These are phyloP conservation scores for Beauveria australis DNA, from an alignment of 2,329 filamentous ascomycete genomes.

Conservation along the genomic window DNA sequence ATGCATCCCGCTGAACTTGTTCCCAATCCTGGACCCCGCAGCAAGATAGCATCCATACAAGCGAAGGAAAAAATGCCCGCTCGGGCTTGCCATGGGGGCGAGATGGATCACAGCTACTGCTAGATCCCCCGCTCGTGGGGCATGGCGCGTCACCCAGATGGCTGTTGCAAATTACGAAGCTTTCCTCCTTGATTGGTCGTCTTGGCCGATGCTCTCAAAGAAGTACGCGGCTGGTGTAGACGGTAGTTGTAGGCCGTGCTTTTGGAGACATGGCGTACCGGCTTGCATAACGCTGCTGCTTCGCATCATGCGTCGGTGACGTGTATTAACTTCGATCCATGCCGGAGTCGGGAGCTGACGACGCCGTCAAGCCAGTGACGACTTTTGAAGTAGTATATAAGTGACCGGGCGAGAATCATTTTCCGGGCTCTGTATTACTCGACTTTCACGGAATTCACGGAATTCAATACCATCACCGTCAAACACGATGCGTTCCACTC, in stretches of 20 bases:
- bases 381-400: not conserved
- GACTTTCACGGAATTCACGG: not conserved
- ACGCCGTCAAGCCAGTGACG: not conserved
- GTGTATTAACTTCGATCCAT: not conserved
- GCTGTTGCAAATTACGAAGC: not conserved
- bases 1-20: not conserved
- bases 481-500: not conserved
- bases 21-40: not conserved
- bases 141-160: not conserved
- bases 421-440: not conserved
- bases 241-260: too few species aligned
- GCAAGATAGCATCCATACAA: not conserved
- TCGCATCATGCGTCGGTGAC: not conserved
- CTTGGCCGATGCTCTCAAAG: not conserved
- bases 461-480: not conserved
- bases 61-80: not conserved
- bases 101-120: not conserved
- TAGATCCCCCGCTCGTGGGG: not conserved
- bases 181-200: not conserved
- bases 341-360: not conserved
- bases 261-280: not conserved
- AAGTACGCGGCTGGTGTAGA: not conserved
- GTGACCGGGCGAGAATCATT: not conserved
- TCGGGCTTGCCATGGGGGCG: not conserved
- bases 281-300: not conserved